These are phyloP conservation scores for Sambucus nigra DNA, from an alignment of 129 eudicot species.

Conservation along the genomic window DNA sequence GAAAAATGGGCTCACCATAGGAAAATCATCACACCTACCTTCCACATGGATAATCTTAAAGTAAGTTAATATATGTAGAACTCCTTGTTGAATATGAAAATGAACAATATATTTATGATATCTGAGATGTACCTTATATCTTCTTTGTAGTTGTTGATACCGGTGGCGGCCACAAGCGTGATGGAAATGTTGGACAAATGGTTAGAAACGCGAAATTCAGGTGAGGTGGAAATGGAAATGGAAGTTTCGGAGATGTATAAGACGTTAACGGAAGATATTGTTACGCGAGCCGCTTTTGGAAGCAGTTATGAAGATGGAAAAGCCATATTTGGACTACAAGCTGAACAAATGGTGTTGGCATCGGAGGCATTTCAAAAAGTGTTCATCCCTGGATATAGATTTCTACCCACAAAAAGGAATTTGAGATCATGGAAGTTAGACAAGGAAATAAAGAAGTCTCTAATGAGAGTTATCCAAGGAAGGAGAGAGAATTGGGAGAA, in stretches of 20 bases:
- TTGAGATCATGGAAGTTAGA: slow-evolving; percentile 74
- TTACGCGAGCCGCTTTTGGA: slow-evolving; percentile 64
- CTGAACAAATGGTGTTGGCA: slow-evolving; percentile 63
- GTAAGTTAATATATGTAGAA: slow-evolving; percentile 20
- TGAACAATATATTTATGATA: neutral
- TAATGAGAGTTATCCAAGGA: slow-evolving; percentile 53
- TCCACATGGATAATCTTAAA: slow-evolving; percentile 91
- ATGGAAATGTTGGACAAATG: slow-evolving; percentile 60
- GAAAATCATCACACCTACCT: slow-evolving; percentile 78
- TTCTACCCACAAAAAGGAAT: slow-evolving; percentile 73
- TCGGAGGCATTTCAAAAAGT: slow-evolving; percentile 70
- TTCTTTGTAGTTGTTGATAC: slow-evolving; percentile 54
- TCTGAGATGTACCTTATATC: slow-evolving; percentile 4
- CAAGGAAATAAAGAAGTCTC: slow-evolving; percentile 60
- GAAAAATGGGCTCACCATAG: slow-evolving; percentile 95
- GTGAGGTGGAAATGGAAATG: slow-evolving; percentile 52
- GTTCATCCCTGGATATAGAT: slow-evolving; percentile 79
- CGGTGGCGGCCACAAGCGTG: slow-evolving; percentile 40
- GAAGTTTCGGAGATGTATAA: slow-evolving; percentile 73
- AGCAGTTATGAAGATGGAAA: slow-evolving; percentile 72
- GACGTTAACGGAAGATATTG: slow-evolving; percentile 53
- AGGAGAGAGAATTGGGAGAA: slow-evolving; percentile 47
- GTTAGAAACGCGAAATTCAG: slow-evolving; percentile 39
- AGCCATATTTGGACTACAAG: slow-evolving; percentile 61
- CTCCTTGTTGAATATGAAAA: slow-evolving; percentile 1